Evolutionary conservation across 2,329 filamentous ascomycete species (phyloP), one percentile per base, ranked within the genome.

Genomic region (Tricladium varicosporioides): DNA sequence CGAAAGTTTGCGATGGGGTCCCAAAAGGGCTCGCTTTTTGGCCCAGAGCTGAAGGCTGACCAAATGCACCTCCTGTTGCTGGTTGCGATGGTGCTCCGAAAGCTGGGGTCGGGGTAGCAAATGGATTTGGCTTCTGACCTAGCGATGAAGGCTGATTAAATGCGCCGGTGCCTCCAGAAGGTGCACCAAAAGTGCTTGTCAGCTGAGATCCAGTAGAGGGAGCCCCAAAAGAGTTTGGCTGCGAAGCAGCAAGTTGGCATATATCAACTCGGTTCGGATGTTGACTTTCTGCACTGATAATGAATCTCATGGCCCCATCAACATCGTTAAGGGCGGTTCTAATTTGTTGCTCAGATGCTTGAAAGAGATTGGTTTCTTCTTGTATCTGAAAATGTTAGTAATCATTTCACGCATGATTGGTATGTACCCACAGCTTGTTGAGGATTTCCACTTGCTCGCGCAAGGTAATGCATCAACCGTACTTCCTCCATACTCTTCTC

Each of bases 401-500:
- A 16, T 5, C 4, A 36, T 5, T 45, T 49, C 14, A 18, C 27
- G 42, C 53, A 32, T 22, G 5, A 43, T 52, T 53, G n/a, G 5
- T 16, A 33, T 14, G 18, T 53, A 59, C 68, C 11, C 65, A 71
- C 69, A 58, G 67, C 69, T 77, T 76, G 66, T 77, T 80, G 71
- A 51, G 78, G 73, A 55, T 86, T 88, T 1, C 89, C 88, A 7
- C 80, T 69, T 8, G 83, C 80, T 43, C 79, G 76, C 1, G 83
- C 83, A 52, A 85, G 77, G 68, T 93, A 92, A 69, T 91, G 87
- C 18, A 89, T 85, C n/a, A 92, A 70, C 50, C 92, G 83, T 70
- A 96, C 82, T 73, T 97, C 93, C 71, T 97, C 93, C 43, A 89
- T 88, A 67, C 91, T 96, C 71, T 92, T 88, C 71, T 97, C 93